These are phyloP conservation scores for Urtica urens DNA, from an alignment of 306 rosid genomes.

Conservation along the genomic window DNA sequence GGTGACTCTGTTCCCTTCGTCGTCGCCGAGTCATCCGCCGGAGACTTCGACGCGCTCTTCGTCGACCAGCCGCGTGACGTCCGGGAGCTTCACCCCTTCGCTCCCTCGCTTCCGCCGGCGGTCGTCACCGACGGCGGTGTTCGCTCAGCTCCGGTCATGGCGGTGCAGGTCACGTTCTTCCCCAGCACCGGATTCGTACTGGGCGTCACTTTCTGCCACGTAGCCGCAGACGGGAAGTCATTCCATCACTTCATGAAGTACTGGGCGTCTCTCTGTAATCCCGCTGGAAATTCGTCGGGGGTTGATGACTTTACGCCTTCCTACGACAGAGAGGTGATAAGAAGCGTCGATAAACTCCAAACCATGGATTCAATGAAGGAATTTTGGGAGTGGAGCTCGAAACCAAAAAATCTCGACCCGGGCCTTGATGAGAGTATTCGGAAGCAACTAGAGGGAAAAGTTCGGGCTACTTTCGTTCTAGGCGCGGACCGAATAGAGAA, in stretches of 20 bases:
- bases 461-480: conserved; percentile 11
- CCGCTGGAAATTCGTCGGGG: neutral
- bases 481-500: conserved; percentile 11
- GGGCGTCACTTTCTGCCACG: conserved; percentile 16
- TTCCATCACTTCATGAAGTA: conserved; percentile 24
- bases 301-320: neutral
- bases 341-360: conserved; percentile 1
- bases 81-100: conserved; percentile 12
- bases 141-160: conserved; percentile 10
- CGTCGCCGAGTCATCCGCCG: conserved; percentile 10
- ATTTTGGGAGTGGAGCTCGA: neutral
- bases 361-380: neutral
- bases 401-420: neutral
- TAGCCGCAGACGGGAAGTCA: conserved; percentile 22
- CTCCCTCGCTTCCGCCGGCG: conserved; percentile 13
- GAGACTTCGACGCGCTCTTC: conserved; percentile 9
- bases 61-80: conserved; percentile 9
- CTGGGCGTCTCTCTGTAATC: conserved; percentile 15
- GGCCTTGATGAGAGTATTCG: neutral
- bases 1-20: conserved; percentile 10
- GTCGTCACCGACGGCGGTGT: neutral
- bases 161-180: conserved; percentile 22
- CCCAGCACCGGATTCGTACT: conserved; percentile 16
- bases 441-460: conserved; percentile 4
- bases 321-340: conserved; percentile 4